Evolutionary conservation across 148 eudicot species (phyloP), one percentile per base, ranked within the genome.

Genomic region (Tetragonia tetragonoides): DNA sequence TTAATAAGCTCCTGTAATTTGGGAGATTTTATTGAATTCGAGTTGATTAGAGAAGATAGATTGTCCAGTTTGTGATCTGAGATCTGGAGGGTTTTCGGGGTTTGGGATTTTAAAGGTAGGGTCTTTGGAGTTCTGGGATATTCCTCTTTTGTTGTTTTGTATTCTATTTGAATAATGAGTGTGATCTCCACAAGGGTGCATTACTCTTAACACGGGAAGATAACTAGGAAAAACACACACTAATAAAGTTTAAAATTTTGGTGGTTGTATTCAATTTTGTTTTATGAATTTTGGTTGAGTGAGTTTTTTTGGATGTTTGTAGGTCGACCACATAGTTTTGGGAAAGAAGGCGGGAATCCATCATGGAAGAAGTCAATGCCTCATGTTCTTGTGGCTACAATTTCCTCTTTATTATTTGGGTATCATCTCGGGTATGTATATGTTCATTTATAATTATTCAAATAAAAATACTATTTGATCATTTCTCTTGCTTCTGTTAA

Each of bases 351-450:
- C 23, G 89, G 84, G 72, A 87, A 87, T 51, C 91, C 97, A 6
- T 81, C 95, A 23, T 92, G 97, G 97, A 79, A 84, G 61, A 84
- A 78, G 70, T 84, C 98, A 24, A 85, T 94, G 56, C 97, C 98
- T 49, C 98, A 94, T 79, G 81, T 92, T 47, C 78, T 94, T 57
- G 89, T 92, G 63, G 98, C 98, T 77, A 82, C 88, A 51, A 77
- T 94, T 75, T 84, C 98, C 1, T 90, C 97, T 3, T 88, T 92
- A 53, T 74, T 94, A 72, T 94, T 90, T 86, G 98, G 97, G 66
- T 94, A 92, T 83, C 98, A 94, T 78, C 90, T 94, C 34, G 98
- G 98, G 98, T 94, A 81, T 79, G 93, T 75, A 34, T 69, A 47
- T 21, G 3, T 47, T 54, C 2, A 49, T 1, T 59, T 60, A n/a